phyloP scores from a whole-genome alignment of 192 early-diverging fungal species.

The Coemansia sp. region DNA sequence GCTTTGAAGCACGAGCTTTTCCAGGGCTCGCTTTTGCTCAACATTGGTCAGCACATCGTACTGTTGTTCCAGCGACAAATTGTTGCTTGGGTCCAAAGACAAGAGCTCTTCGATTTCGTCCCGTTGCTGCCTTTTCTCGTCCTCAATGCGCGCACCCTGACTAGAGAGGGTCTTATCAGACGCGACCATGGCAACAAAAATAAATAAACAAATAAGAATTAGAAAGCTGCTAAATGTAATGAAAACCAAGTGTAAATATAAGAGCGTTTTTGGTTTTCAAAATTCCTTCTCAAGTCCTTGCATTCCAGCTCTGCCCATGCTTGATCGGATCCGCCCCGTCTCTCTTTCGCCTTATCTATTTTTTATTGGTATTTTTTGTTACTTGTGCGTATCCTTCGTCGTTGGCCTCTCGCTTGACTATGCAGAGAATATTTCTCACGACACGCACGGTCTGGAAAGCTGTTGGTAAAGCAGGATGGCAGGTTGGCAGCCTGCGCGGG shows the following conservation, averaged over 20 bases:
- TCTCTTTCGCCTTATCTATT: neutral
- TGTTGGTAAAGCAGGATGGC: neutral
- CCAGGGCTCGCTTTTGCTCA: constrained; percentile 27
- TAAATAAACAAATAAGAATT: neutral
- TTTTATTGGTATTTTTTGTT: neutral
- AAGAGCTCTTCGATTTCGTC: constrained; percentile 22
- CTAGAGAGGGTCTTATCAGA: neutral
- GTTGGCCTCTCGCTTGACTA: neutral
- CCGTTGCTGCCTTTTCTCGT: neutral
- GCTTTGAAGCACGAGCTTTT: constrained; percentile 36
- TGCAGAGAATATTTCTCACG: neutral
- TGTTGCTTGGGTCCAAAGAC: constrained; percentile 20
- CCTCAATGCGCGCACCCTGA: neutral
- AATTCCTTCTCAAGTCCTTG: too few relatives aligned
- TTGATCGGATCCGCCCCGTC: neutral
- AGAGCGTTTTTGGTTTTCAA: too few relatives aligned
- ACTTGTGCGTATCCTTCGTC: neutral
- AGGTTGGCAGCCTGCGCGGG: neutral
- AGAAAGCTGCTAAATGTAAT: neutral
- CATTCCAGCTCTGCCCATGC: too few relatives aligned
- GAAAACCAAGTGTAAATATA: neutral
- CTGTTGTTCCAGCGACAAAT: constrained; percentile 26
- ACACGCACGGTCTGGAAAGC: neutral
- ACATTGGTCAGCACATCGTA: constrained; percentile 29
- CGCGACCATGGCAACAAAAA: neutral